These are phyloP conservation scores for Phytophthora brassicae DNA, from an alignment of 352 stramenopile species.

Conservation along the genomic window DNA sequence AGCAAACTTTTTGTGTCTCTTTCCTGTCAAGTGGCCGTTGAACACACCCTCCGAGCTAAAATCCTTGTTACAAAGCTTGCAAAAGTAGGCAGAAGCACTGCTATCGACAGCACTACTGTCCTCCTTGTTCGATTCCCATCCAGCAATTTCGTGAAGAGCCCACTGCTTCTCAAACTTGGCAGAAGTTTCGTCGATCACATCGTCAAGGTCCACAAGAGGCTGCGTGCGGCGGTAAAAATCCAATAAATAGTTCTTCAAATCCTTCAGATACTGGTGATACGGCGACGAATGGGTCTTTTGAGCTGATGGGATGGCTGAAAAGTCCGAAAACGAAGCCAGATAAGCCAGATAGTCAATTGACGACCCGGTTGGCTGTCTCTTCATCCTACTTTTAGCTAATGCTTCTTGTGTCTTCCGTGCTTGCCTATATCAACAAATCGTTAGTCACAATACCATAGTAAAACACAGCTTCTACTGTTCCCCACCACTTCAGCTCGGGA, in stretches of 20 bases:
- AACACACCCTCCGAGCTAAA: conserved; percentile 76
- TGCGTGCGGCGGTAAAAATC: conserved; percentile 88
- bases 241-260: conserved; percentile 82
- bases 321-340: conserved; percentile 67
- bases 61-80: conserved; percentile 66
- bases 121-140: conserved; percentile 44
- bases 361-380: conserved; percentile 10
- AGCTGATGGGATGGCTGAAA: conserved; percentile 50
- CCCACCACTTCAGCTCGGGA: conserved; percentile 51
- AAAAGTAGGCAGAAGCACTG: conserved; percentile 44
- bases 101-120: conserved; percentile 4
- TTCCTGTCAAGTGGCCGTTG: conserved; percentile 72
- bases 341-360: conserved; percentile 78
- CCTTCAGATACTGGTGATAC: conserved; percentile 71
- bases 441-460: not conserved
- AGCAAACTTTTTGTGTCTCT: conserved; percentile 78
- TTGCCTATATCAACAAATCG: conserved; percentile 27
- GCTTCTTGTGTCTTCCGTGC: conserved; percentile 31
- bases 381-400: conserved; percentile 18
- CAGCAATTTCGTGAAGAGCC: conserved; percentile 55
- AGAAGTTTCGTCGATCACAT: conserved; percentile 79
- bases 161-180: conserved; percentile 87
- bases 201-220: conserved; percentile 85
- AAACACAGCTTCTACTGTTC: not conserved
- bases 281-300: conserved; percentile 60